A percentile compares a stretch with the other conserved stretches of the same genome.
phyloP scores from a whole-genome alignment of 1,139 yeast species.

The Candida albicans region DNA sequence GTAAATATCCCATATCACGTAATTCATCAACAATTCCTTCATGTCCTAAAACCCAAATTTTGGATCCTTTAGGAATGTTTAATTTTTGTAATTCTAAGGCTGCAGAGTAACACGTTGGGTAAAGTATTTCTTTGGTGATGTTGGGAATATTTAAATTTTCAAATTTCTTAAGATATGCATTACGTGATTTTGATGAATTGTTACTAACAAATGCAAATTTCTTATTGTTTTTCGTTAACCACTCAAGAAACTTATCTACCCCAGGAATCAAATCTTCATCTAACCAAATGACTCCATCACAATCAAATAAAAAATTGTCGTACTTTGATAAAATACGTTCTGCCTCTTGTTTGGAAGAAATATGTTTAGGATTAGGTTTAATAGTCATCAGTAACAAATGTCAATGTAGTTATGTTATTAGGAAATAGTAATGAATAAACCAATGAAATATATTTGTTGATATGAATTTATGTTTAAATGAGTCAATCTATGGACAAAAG shows the following conservation, averaged over 20 bases:
- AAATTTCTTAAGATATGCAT: slow-evolving; percentile 34
- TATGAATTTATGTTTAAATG: no score
- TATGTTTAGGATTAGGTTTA: slow-evolving; percentile 14
- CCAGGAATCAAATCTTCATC: slow-evolving; percentile 75
- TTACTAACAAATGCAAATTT: slow-evolving; percentile 40
- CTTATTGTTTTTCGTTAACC: slow-evolving; percentile 44
- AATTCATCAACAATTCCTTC: slow-evolving; percentile 77
- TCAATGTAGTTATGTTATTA: neutral
- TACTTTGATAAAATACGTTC: slow-evolving; percentile 56
- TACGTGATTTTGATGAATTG: slow-evolving; percentile 40
- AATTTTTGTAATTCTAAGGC: slow-evolving; percentile 26
- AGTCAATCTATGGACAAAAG: no score
- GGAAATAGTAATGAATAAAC: neutral
- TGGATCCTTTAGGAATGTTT: slow-evolving; percentile 35
- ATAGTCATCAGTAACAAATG: slow-evolving; percentile 10
- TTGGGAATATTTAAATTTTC: slow-evolving; percentile 31
- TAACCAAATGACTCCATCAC: slow-evolving; percentile 93
- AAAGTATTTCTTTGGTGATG: slow-evolving; percentile 30
- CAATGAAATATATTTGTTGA: neutral
- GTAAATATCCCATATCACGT: slow-evolving; percentile 60
- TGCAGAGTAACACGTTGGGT: slow-evolving; percentile 43
- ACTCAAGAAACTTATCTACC: slow-evolving; percentile 62
- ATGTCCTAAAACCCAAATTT: slow-evolving; percentile 87
- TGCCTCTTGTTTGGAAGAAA: slow-evolving; percentile 49
- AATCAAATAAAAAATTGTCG: slow-evolving; percentile 86